Evolutionary conservation across 2,329 filamentous ascomycete genomes (phyloP).

Genomic region (Pseudogymnoascus sp.): DNA sequence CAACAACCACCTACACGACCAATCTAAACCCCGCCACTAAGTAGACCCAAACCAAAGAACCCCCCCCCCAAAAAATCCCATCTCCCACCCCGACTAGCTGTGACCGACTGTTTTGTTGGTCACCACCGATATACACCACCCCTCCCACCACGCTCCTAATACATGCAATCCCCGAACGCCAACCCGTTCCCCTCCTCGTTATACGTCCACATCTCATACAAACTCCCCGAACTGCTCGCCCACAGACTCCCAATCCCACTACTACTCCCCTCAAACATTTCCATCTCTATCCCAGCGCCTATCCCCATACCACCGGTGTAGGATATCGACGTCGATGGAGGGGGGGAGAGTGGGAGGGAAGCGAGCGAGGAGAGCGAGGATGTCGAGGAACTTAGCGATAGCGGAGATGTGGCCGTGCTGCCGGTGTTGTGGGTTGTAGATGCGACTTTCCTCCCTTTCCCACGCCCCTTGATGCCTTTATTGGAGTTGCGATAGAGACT

Average conservation of each 20-base stretch:
- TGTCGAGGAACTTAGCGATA: background rate
- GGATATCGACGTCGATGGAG: background rate
- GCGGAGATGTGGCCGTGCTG: background rate
- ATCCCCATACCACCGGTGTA: background rate
- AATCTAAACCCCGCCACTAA: too few species aligned
- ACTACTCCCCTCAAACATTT: background rate
- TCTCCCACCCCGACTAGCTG: too few species aligned
- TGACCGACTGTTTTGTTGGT: background rate
- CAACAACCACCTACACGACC: too few species aligned
- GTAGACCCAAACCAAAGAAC: too few species aligned
- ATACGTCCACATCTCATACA: background rate
- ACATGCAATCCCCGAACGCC: background rate
- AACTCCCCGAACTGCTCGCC: background rate
- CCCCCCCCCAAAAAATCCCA: too few species aligned
- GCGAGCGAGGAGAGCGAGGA: background rate
- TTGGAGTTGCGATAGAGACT: conserved; percentile 92
- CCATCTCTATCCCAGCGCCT: conserved; percentile 13
- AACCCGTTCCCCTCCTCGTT: background rate
- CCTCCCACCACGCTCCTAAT: background rate
- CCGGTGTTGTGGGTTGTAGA: too few species aligned
- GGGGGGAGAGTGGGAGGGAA: background rate
- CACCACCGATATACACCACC: background rate
- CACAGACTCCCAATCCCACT: background rate
- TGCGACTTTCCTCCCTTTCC: conserved; percentile 67
- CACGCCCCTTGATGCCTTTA: conserved; percentile 94